Evolutionary conservation across 1,139 yeast genomes (phyloP).

Genomic region (Debaryomycetaceae sp.): DNA sequence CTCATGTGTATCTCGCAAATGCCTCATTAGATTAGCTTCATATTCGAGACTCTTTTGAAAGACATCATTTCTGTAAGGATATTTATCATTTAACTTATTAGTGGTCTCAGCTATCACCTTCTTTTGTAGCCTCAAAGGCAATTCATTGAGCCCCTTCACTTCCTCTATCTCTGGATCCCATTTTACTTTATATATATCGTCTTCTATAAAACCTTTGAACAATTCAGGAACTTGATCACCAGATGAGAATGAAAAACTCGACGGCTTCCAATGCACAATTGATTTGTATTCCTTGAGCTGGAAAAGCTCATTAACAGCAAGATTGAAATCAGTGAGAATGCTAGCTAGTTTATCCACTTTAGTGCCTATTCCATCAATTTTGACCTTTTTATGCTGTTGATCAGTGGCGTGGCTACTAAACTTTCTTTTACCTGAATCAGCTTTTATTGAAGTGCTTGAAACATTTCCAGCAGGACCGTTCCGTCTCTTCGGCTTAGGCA

Average conservation of each 20-base stretch:
- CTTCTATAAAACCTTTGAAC: conserved; percentile 30
- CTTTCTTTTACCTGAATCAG: background rate
- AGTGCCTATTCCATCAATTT: conserved; percentile 4
- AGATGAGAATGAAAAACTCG: conserved; percentile 31
- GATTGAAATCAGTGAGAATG: conserved; percentile 44
- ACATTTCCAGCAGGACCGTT: background rate
- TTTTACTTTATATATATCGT: conserved; percentile 23
- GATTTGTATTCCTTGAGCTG: conserved; percentile 60
- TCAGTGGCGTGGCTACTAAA: background rate
- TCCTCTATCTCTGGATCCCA: conserved; percentile 34
- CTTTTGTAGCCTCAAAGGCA: conserved; percentile 43
- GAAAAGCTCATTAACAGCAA: conserved; percentile 47
- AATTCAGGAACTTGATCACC: conserved; percentile 31
- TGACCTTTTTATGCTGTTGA: conserved; percentile 3
- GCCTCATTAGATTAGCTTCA: conserved; percentile 21
- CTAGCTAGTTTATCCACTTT: conserved; percentile 25
- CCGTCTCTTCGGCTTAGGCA: background rate
- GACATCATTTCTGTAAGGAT: conserved; percentile 35
- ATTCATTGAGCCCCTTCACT: conserved; percentile 23
- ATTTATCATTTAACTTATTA: conserved; percentile 27
- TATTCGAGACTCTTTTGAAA: conserved; percentile 18
- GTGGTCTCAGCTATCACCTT: conserved; percentile 43
- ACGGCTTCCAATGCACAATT: conserved; percentile 58
- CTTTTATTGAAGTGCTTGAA: background rate
- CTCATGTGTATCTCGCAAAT: background rate